phyloP scores from a whole-genome alignment of 192 early-diverging fungal species.

The Backusella morwellensis region DNA sequence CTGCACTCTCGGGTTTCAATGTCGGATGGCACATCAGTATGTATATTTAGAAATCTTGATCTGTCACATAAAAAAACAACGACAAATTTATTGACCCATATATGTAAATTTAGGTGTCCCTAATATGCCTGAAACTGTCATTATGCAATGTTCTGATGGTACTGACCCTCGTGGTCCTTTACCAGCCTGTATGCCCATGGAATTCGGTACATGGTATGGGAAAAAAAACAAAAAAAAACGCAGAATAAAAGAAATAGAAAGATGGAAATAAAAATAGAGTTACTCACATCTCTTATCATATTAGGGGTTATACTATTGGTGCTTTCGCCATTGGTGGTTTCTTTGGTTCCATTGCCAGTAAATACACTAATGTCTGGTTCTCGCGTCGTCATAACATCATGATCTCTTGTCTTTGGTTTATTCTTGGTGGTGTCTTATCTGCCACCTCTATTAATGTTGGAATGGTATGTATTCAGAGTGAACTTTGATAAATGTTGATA shows the following conservation, averaged over 20 bases:
- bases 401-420: constrained; percentile 64
- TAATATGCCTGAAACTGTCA: constrained; percentile 29
- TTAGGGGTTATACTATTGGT: constrained; percentile 47
- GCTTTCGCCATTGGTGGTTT: constrained; percentile 56
- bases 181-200: constrained; percentile 38
- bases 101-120: constrained; percentile 28
- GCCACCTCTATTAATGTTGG: constrained; percentile 58
- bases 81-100: background rate
- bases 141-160: constrained; percentile 28
- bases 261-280: background rate
- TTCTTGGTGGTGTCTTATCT: constrained; percentile 63
- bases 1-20: constrained; percentile 34
- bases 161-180: constrained; percentile 5
- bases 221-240: background rate
- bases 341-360: constrained; percentile 47
- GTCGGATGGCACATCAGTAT: constrained; percentile 38
- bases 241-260: background rate
- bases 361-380: constrained; percentile 40
- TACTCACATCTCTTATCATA: background rate
- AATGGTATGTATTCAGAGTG: constrained; percentile 27
- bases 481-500: background rate
- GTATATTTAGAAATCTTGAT: constrained; percentile 1
- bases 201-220: constrained; percentile 29
- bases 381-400: constrained; percentile 59
- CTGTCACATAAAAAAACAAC: background rate